phyloP scores from a whole-genome alignment of 2,329 filamentous ascomycete genomes.

The Phaeophleospora eucalypticola region DNA sequence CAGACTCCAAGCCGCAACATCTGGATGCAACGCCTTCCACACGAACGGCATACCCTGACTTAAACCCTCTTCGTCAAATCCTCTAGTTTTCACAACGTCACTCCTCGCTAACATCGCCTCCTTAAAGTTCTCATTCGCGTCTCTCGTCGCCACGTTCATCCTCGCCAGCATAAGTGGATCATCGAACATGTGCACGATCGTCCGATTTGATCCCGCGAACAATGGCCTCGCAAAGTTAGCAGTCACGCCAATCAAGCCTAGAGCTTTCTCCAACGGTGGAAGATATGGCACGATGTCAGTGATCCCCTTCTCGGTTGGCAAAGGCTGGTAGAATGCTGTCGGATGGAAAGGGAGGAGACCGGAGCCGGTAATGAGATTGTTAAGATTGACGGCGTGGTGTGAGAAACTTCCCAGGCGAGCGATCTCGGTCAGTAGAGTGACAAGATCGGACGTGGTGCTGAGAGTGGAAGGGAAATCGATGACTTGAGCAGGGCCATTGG shows the following conservation, averaged over 20 bases:
- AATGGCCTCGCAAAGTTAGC: conserved; percentile 42
- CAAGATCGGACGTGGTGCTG: conserved; percentile 29
- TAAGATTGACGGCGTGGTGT: conserved; percentile 45
- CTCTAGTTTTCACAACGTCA: conserved; percentile 34
- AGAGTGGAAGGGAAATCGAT: conserved; percentile 43
- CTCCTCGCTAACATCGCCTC: conserved; percentile 39
- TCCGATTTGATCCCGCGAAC: conserved; percentile 35
- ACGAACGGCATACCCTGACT: conserved; percentile 48
- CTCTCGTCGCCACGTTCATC: conserved; percentile 32
- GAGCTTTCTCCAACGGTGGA: conserved; percentile 31
- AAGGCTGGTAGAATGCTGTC: conserved; percentile 37
- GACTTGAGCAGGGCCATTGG: conserved; percentile 34
- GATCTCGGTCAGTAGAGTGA: conserved; percentile 42
- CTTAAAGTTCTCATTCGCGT: conserved; percentile 37
- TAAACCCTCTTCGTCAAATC: conserved; percentile 43
- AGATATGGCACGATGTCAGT: conserved; percentile 31
- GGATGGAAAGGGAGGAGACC: conserved; percentile 43
- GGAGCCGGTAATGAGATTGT: conserved; percentile 36
- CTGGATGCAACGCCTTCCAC: conserved; percentile 35
- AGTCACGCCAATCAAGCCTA: conserved; percentile 38
- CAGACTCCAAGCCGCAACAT: conserved; percentile 20
- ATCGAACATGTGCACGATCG: conserved; percentile 42
- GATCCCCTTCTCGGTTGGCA: conserved; percentile 41
- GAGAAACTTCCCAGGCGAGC: conserved; percentile 36
- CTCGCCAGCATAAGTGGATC: conserved; percentile 33